Percentiles rank a stretch among this genome's conserved stretches.
Evolutionary conservation across 768 basidiomycete species (phyloP).

Genomic region (Serendipita indica): DNA sequence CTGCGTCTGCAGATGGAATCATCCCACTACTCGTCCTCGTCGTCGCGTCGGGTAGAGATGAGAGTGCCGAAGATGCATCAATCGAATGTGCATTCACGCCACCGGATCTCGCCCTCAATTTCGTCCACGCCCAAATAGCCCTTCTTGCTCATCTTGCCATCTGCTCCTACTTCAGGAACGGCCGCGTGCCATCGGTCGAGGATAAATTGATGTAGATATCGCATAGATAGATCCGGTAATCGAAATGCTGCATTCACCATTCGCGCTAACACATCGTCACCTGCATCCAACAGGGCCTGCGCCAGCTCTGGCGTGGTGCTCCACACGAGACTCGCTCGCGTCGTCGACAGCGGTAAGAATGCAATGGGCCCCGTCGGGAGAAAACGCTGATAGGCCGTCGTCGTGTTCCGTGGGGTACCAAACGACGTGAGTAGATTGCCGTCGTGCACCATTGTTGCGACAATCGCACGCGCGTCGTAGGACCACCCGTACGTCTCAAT

Average conservation of each 20-base stretch:
- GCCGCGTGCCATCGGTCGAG: constrained; percentile 37
- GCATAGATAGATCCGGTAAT: constrained; percentile 56
- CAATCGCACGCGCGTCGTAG: constrained; percentile 79
- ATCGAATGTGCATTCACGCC: constrained; percentile 66
- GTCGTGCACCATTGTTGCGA: constrained; percentile 69
- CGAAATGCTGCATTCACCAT: constrained; percentile 91
- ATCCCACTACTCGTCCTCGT: constrained; percentile 22
- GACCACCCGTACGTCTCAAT: constrained; percentile 85
- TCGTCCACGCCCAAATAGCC: constrained; percentile 29
- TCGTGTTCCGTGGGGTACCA: constrained; percentile 40
- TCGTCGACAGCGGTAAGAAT: constrained; percentile 74
- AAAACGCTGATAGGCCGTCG: constrained; percentile 85
- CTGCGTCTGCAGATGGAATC: constrained; percentile 46
- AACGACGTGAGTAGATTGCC: constrained; percentile 38
- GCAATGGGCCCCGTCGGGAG: constrained; percentile 91
- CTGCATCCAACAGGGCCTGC: constrained; percentile 48
- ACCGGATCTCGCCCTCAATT: constrained; percentile 48
- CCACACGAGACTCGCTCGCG: constrained; percentile 84
- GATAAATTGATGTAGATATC: constrained; percentile 47
- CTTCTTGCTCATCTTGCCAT: neutral
- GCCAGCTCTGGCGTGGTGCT: constrained; percentile 71
- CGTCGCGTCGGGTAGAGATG: constrained; percentile 18
- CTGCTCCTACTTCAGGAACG: constrained; percentile 16
- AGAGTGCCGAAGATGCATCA: constrained; percentile 39
- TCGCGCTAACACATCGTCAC: constrained; percentile 42